These are phyloP conservation scores for Auriscalpium orientale DNA, from an alignment of 768 basidiomycete species.

Conservation along the genomic window DNA sequence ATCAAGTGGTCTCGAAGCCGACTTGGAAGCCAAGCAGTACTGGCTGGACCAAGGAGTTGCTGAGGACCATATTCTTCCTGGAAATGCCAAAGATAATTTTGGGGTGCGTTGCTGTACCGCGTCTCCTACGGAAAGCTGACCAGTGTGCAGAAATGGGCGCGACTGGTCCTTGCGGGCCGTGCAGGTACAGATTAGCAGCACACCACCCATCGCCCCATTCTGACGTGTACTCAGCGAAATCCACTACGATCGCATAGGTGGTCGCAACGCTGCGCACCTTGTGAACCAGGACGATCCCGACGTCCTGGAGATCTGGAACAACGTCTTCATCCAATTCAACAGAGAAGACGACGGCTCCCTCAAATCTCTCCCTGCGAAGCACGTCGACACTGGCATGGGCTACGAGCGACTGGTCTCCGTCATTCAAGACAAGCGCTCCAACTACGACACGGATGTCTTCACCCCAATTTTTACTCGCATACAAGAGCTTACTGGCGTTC, in stretches of 20 bases:
- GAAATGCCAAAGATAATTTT: slow-evolving; percentile 98
- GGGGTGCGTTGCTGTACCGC: slow-evolving; percentile 55
- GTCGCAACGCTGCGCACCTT: slow-evolving; percentile 85
- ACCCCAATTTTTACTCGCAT: slow-evolving; percentile 81
- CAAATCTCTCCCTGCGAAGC: slow-evolving; percentile 77
- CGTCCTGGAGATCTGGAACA: slow-evolving; percentile 99
- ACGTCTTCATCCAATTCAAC: slow-evolving; percentile 99
- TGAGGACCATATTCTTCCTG: slow-evolving; percentile 87
- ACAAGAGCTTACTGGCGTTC: slow-evolving; percentile 80
- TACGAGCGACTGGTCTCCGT: slow-evolving; percentile 96
- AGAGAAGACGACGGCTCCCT: slow-evolving; percentile 85
- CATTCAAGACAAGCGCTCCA: slow-evolving; percentile 84
- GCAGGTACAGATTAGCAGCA: slow-evolving; percentile 46
- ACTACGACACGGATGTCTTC: slow-evolving; percentile 98
- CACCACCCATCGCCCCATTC: background rate
- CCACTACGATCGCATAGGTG: slow-evolving; percentile 96
- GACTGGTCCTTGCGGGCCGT: slow-evolving; percentile 96
- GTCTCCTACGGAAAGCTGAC: background rate
- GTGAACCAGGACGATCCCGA: slow-evolving; percentile 97
- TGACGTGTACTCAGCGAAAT: slow-evolving; percentile 58
- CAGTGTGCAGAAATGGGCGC: slow-evolving; percentile 85
- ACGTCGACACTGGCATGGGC: slow-evolving; percentile 99
- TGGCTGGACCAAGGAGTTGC: slow-evolving; percentile 88
- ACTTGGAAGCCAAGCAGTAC: slow-evolving; percentile 77
- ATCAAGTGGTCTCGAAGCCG: slow-evolving; percentile 78